Evolutionary conservation across 2,329 filamentous ascomycete species (phyloP).

Genomic region (Aspergillus sp.): DNA sequence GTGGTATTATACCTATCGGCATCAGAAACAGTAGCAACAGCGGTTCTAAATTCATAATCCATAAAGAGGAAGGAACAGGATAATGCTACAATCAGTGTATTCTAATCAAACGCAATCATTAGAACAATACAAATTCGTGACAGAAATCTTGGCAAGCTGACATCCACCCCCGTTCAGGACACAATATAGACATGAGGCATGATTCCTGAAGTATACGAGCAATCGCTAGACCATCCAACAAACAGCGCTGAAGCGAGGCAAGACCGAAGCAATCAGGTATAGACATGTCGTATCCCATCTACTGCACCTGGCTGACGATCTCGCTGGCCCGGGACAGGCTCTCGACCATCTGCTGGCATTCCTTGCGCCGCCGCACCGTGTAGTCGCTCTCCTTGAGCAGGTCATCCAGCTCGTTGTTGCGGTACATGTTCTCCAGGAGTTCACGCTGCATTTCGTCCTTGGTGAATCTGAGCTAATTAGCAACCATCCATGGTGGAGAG

Average conservation of each 20-base stretch:
- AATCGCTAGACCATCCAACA: not conserved
- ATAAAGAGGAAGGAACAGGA: no score
- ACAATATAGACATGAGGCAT: constrained; percentile 2
- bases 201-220: not conserved
- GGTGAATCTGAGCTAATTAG: constrained; percentile 63
- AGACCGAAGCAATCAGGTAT: constrained; percentile 8
- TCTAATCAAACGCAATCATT: constrained; percentile 18
- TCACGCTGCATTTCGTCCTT: constrained; percentile 99
- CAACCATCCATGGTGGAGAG: not conserved
- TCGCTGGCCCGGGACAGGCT: constrained; percentile 85
- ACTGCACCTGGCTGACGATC: constrained; percentile 81
- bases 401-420: constrained; percentile 83
- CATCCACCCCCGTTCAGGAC: constrained; percentile 6
- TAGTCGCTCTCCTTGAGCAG: constrained; percentile 98
- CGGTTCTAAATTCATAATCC: no score
- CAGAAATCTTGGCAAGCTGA: constrained; percentile 16
- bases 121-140: constrained; percentile 25
- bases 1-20: constrained; percentile 6
- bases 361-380: constrained; percentile 89
- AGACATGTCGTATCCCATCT: constrained; percentile 14
- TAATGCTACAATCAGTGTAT: not conserved
- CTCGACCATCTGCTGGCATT: constrained; percentile 99
- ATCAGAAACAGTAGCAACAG: not conserved
- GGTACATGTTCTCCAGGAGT: constrained; percentile 96
- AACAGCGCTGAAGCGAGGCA: constrained; percentile 11